Conservation (phyloP, 495 filamentous ascomycete genomes). For the Massariosphaeria phaeospora region DNA sequence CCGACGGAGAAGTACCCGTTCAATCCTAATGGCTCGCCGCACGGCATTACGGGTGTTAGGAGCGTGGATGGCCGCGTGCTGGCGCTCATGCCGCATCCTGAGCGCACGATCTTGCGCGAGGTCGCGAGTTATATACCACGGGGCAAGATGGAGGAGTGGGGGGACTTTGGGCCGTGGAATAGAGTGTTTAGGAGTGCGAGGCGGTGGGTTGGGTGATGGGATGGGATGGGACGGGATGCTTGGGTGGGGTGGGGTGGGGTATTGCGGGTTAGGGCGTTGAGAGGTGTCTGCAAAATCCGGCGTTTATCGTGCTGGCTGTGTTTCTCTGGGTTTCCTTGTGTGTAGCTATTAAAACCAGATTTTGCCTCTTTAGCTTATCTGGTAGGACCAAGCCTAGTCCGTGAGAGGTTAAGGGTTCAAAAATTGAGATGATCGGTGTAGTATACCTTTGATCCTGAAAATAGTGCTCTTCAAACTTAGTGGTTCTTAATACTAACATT, state of each 20-base stretch:
- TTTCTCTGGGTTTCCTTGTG: too few relatives aligned
- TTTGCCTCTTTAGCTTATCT: too few relatives aligned
- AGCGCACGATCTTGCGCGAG: constrained; percentile 81
- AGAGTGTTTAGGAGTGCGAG: constrained; percentile 49
- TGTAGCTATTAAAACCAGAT: too few relatives aligned
- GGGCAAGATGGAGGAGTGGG: constrained; percentile 63
- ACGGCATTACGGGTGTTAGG: constrained; percentile 77
- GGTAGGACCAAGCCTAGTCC: too few relatives aligned
- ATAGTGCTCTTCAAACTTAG: too few relatives aligned
- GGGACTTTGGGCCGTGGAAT: constrained; percentile 83
- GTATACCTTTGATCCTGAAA: too few relatives aligned
- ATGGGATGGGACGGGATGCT: not conserved
- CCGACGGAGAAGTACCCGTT: constrained; percentile 80
- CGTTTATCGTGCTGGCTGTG: not conserved
- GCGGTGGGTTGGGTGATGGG: constrained; percentile 80
- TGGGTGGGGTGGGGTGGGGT: not conserved
- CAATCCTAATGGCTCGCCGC: constrained; percentile 90
- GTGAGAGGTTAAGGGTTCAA: too few relatives aligned
- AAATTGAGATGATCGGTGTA: too few relatives aligned
- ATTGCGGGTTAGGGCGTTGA: too few relatives aligned
- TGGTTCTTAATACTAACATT: too few relatives aligned
- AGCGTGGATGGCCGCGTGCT: constrained; percentile 79
- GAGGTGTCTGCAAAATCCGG: not conserved
- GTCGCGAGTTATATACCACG: constrained; percentile 71
- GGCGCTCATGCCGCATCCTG: constrained; percentile 95